Conservation (phyloP, 2,329 filamentous ascomycete species). For the Mycosphaerella sp. region DNA sequence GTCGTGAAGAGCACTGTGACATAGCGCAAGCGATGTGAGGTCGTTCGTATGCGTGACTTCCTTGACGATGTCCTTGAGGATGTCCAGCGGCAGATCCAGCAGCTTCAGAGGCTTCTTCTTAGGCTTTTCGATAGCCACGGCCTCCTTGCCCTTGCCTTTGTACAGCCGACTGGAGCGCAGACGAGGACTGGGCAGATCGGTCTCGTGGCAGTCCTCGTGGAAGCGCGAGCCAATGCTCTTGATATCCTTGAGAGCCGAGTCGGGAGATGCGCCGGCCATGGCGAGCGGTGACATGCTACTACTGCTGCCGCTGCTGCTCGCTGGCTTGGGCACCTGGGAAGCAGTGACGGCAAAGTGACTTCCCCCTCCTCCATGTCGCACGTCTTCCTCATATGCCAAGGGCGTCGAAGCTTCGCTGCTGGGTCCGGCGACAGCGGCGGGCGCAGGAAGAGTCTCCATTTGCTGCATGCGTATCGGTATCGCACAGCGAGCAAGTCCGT, state of each 20-base stretch:
- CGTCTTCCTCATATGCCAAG: conserved; percentile 25
- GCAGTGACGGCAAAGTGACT: conserved; percentile 28
- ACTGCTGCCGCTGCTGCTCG: conserved; percentile 14
- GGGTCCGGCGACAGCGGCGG: conserved; percentile 16
- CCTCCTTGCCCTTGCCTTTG: conserved; percentile 45
- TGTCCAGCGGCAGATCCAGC: conserved; percentile 70
- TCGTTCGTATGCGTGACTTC: conserved; percentile 80
- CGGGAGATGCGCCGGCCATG: conserved; percentile 14
- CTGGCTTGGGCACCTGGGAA: conserved; percentile 26
- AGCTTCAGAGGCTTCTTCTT: conserved; percentile 56
- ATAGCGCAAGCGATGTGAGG: conserved; percentile 68
- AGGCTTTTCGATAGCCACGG: conserved; percentile 31
- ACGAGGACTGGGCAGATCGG: conserved; percentile 26
- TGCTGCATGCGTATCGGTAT: not conserved
- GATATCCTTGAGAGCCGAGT: conserved; percentile 22
- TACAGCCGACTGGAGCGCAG: conserved; percentile 40
- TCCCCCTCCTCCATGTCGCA: conserved; percentile 7
- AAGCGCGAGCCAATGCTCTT: conserved; percentile 30
- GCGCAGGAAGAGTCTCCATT: conserved; percentile 7
- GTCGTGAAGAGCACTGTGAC: conserved; percentile 69
- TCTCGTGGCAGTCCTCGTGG: conserved; percentile 30
- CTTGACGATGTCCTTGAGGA: conserved; percentile 71
- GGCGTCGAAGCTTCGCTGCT: conserved; percentile 22
- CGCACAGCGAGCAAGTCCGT: conserved; percentile 4
- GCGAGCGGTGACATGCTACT: conserved; percentile 16